These are phyloP conservation scores for Aureobasidium sp. DNA, from an alignment of 2,329 filamentous ascomycete genomes.

Conservation along the genomic window DNA sequence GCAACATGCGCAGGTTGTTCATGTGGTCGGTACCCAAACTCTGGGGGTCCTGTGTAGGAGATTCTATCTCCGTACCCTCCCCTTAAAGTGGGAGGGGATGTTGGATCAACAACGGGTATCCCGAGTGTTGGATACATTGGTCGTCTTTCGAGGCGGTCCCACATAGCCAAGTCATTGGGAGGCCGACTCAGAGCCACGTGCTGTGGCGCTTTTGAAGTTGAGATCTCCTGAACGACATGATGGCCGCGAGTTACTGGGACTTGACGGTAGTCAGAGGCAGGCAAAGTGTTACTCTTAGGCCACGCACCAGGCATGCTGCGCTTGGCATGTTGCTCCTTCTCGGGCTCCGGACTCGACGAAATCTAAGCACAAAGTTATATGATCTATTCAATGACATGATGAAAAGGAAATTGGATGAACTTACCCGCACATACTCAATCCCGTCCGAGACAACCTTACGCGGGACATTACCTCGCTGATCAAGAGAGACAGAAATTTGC, in stretches of 20 bases:
- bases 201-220: background rate
- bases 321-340: background rate
- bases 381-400: background rate
- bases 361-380: background rate
- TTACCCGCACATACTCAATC: slow-evolving; percentile 10
- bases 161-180: background rate
- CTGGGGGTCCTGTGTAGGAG: background rate
- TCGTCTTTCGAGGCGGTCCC: background rate
- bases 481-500: slow-evolving; percentile 9
- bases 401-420: background rate
- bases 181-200: background rate
- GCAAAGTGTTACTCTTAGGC: background rate
- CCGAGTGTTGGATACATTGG: background rate
- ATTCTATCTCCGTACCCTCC: slow-evolving; percentile 4
- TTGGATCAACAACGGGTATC: background rate
- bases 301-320: background rate
- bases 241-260: background rate
- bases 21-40: background rate
- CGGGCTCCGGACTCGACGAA: background rate
- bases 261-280: background rate
- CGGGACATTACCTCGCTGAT: slow-evolving; percentile 8
- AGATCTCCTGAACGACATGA: background rate
- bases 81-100: background rate
- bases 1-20: background rate
- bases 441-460: background rate